These are phyloP conservation scores for Breynia disticha DNA, from an alignment of 441 rosid species.

Conservation along the genomic window DNA sequence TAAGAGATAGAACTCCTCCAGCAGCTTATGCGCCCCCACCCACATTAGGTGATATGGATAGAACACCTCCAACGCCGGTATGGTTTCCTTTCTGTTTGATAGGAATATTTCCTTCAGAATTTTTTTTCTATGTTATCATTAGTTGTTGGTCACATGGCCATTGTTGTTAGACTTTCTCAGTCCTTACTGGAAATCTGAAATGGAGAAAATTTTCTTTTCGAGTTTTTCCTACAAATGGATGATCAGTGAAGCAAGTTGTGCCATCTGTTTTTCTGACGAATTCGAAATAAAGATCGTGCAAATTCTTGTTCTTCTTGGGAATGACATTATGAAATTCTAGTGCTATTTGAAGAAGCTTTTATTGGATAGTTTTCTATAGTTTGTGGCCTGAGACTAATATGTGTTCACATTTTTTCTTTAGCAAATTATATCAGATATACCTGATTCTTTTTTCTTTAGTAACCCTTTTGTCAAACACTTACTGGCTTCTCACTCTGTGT, in stretches of 20 bases:
- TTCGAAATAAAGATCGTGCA: too few species aligned
- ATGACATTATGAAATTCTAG: too few species aligned
- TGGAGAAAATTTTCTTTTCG: neutral
- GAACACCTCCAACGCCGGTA: slow-evolving; percentile 22
- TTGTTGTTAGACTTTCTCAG: neutral
- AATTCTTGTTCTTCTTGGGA: too few species aligned
- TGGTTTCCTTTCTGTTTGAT: slow-evolving; percentile 1
- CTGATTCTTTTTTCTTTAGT: slow-evolving; percentile 3
- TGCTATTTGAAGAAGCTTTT: too few species aligned
- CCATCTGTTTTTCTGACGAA: neutral
- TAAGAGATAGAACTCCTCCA: slow-evolving; percentile 2
- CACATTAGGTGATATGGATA: slow-evolving; percentile 19
- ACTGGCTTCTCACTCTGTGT: slow-evolving; percentile 15
- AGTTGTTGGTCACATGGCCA: neutral
- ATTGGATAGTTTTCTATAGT: too few species aligned
- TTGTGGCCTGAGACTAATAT: neutral
- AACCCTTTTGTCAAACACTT: slow-evolving; percentile 2
- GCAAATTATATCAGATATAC: neutral
- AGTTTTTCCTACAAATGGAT: neutral
- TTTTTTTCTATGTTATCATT: neutral
- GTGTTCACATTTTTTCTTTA: neutral
- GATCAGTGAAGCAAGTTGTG: neutral
- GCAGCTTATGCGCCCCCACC: slow-evolving; percentile 16
- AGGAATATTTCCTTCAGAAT: neutral
- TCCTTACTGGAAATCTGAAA: neutral